phyloP scores from a whole-genome alignment of 2,329 filamentous ascomycete species.

The Ophiostoma tasmaniense region DNA sequence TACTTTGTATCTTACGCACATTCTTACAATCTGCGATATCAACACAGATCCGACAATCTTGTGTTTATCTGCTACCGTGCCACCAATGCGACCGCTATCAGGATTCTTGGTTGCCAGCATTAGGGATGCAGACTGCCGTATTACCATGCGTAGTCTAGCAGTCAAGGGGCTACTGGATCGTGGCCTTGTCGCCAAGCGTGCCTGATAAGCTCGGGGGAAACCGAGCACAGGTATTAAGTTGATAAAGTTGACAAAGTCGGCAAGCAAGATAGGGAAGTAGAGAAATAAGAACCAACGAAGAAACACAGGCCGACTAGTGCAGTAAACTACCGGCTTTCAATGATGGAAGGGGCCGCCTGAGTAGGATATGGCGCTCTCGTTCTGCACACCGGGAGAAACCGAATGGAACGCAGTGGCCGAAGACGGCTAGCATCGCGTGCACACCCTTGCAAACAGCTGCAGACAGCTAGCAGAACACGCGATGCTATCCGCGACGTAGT shows the following conservation, averaged over 20 bases:
- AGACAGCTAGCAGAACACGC: neutral
- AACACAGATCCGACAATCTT: too few species aligned
- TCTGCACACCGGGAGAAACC: neutral
- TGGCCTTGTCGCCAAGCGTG: neutral
- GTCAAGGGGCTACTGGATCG: neutral
- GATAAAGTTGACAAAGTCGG: neutral
- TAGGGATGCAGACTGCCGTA: neutral
- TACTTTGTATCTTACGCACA: neutral
- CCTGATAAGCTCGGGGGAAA: conserved; percentile 1
- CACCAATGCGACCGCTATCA: neutral
- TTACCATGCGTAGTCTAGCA: neutral
- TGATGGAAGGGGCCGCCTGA: too few species aligned
- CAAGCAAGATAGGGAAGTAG: neutral
- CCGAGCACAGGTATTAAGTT: neutral
- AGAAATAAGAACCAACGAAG: too few species aligned
- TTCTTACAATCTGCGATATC: neutral
- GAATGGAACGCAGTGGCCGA: neutral
- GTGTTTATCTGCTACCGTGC: neutral
- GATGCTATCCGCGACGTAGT: neutral
- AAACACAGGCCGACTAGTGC: too few species aligned
- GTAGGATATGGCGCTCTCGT: neutral
- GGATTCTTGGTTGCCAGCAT: neutral
- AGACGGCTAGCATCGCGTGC: neutral
- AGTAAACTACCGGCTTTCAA: too few species aligned
- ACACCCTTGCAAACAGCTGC: too few species aligned